Evolutionary conservation across 1,284 basidiomycete genomes (phyloP).

Genomic region (Trichosporon coremiiforme): DNA sequence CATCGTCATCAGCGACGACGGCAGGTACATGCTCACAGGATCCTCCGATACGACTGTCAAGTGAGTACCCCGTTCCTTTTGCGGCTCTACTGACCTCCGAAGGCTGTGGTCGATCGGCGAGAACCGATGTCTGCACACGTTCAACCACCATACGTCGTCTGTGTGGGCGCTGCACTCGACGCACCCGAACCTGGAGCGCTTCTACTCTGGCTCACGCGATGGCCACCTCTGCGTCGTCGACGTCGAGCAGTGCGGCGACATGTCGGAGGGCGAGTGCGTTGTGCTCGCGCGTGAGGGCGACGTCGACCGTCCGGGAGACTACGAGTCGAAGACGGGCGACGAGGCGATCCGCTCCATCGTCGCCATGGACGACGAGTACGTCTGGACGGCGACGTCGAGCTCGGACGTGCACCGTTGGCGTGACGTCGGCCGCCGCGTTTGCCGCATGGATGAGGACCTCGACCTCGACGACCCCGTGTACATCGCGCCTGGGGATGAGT

Average conservation of each 20-base stretch:
- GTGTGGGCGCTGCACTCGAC: constrained; percentile 91
- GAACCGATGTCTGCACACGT: constrained; percentile 91
- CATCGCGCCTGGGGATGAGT: constrained; percentile 10
- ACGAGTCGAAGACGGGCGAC: constrained; percentile 57
- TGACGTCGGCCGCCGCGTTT: constrained; percentile 58
- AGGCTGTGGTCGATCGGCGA: constrained; percentile 91
- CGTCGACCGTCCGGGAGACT: constrained; percentile 33
- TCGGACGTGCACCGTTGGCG: constrained; percentile 82
- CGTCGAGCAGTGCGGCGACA: constrained; percentile 74
- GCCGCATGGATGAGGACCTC: constrained; percentile 64
- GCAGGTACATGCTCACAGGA: constrained; percentile 84
- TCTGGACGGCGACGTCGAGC: constrained; percentile 88
- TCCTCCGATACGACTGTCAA: constrained; percentile 75
- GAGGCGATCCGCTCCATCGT: constrained; percentile 83
- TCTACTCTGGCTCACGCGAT: constrained; percentile 93
- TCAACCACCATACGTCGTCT: constrained; percentile 90
- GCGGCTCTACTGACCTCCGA: constrained; percentile 44
- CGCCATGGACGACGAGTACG: constrained; percentile 76
- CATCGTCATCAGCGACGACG: constrained; percentile 84
- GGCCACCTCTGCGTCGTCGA: constrained; percentile 89
- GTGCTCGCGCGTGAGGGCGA: constrained; percentile 71
- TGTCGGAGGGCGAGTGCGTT: constrained; percentile 85
- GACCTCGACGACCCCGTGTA: constrained; percentile 38
- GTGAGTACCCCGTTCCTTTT: constrained; percentile 31
- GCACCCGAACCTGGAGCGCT: constrained; percentile 84